Base-by-base conservation (phyloP, 2,329 filamentous ascomycete species). In the Fusarium palustre region DNA sequence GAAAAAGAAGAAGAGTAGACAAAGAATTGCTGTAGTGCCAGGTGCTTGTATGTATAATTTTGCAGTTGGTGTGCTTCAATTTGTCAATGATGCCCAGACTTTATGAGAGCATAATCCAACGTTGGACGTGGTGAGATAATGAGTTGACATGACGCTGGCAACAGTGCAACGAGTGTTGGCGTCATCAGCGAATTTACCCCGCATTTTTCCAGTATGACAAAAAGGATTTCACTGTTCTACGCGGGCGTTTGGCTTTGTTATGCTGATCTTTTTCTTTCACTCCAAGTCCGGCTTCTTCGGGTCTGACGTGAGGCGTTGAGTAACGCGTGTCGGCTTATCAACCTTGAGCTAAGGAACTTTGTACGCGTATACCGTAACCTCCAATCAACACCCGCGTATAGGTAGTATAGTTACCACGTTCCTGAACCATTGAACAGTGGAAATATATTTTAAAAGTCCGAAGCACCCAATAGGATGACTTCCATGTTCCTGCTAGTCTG, bases 121-220 rank as follows among this genome's bases (percentile, higher is more conserved):
- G 39, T 45, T 52, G 16, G n/a, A 25, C 24, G 3, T 22, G 33
- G 34, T 59, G 42, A 18, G 15, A 41, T 24, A 28, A 20, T 38
- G 47, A n/a, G 31, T 36, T 13, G 46, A 33, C 31, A 55, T 63
- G 53, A 64, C 62, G 52, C 62, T 42, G 24, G 39, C 28, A 28
- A 28, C 31, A 28, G 20, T n/a, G 30, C 25, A 59, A n/a, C n/a
- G 16, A 47, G 50, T 70, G 67, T 58, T 69, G 67, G 66, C 67
- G 67, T 69, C 67, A 69, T 70, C 58, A 64, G 57, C 25, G 10
- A 5, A 20, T 39, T 41, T 64, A 69, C 66, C 66, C 66, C 66
- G 66, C 66, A 55, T 45, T 7, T 2, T 11, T 11, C 5, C 7
- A 28, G 20, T 25, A 16, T 22, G 54, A 39, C 24, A 59, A 22